Evolutionary conservation across 2,329 filamentous ascomycete species (phyloP).

Genomic region (Talaromyces verruculosus): DNA sequence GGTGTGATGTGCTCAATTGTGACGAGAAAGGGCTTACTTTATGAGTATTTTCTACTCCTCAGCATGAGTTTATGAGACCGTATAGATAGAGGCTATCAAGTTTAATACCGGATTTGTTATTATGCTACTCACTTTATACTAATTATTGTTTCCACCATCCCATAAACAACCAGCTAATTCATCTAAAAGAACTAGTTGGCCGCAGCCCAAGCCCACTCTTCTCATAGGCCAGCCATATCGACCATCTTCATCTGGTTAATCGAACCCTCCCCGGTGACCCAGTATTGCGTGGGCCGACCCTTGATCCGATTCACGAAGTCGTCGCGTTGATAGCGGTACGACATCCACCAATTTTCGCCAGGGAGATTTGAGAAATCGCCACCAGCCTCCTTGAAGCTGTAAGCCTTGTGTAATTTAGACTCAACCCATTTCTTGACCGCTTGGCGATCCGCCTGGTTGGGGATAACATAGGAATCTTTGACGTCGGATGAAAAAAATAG

Average conservation of each 20-base stretch:
- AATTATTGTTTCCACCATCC: not conserved
- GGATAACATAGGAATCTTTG: constrained; percentile 36
- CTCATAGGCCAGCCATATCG: constrained; percentile 51
- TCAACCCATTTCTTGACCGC: constrained; percentile 11
- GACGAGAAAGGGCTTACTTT: not conserved
- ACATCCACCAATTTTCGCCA: constrained; percentile 45
- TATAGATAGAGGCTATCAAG: not conserved
- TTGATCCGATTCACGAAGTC: constrained; percentile 51
- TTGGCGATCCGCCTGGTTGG: constrained; percentile 21
- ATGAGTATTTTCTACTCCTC: not conserved
- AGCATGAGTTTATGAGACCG: not conserved
- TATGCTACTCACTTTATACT: not conserved
- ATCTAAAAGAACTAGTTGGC: constrained; percentile 7
- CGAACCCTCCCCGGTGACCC: constrained; percentile 47
- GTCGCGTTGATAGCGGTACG: constrained; percentile 51
- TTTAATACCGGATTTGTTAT: not conserved
- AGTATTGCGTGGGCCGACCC: constrained; percentile 39
- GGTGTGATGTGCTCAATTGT: not conserved
- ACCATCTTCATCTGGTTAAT: constrained; percentile 46
- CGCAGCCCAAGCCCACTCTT: constrained; percentile 38
- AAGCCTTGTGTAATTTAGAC: constrained; percentile 11
- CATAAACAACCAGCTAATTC: not conserved
- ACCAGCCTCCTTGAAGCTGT: constrained; percentile 15
- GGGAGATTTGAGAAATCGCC: constrained; percentile 4
- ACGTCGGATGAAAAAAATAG: constrained; percentile 28